These are phyloP conservation scores for Xylaria sp. DNA, from an alignment of 2,329 filamentous ascomycete species.

Conservation along the genomic window DNA sequence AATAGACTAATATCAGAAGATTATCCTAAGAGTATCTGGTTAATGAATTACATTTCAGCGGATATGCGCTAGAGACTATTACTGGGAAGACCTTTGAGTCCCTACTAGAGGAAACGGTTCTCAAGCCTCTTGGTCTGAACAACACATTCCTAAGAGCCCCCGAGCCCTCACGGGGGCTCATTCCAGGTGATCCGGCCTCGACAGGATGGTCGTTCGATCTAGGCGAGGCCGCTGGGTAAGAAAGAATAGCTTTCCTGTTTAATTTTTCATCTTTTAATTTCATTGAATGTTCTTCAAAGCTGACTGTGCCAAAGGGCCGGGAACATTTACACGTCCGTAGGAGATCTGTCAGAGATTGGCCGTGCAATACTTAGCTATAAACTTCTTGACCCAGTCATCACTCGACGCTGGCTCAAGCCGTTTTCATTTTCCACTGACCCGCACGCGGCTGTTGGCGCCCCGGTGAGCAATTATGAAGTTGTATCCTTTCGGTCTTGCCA, in stretches of 20 bases:
- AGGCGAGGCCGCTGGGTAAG: constrained; percentile 46
- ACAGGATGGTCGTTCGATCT: constrained; percentile 47
- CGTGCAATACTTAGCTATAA: constrained; percentile 50
- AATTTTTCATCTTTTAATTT: neutral
- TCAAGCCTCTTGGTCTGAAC: constrained; percentile 54
- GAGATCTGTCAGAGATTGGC: constrained; percentile 49
- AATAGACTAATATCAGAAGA: constrained; percentile 50
- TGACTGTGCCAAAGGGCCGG: constrained; percentile 48
- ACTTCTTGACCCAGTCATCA: constrained; percentile 50
- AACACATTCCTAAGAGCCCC: constrained; percentile 50
- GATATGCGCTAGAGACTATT: constrained; percentile 54
- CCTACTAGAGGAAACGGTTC: constrained; percentile 51
- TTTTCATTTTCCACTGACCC: constrained; percentile 54
- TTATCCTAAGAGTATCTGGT: constrained; percentile 35
- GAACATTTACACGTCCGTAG: constrained; percentile 52
- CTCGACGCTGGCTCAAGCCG: constrained; percentile 56
- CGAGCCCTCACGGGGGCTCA: constrained; percentile 49
- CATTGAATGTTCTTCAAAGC: constrained; percentile 27
- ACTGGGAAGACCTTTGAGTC: constrained; percentile 51
- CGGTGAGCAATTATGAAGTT: constrained; percentile 26
- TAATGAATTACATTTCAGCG: constrained; percentile 49
- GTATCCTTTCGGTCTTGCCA: neutral
- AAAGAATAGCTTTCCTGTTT: neutral
- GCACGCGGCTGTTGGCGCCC: constrained; percentile 52
- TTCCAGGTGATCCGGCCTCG: constrained; percentile 50